Base-by-base conservation (phyloP, 441 rosid genomes). In the Melastoma candidum region DNA sequence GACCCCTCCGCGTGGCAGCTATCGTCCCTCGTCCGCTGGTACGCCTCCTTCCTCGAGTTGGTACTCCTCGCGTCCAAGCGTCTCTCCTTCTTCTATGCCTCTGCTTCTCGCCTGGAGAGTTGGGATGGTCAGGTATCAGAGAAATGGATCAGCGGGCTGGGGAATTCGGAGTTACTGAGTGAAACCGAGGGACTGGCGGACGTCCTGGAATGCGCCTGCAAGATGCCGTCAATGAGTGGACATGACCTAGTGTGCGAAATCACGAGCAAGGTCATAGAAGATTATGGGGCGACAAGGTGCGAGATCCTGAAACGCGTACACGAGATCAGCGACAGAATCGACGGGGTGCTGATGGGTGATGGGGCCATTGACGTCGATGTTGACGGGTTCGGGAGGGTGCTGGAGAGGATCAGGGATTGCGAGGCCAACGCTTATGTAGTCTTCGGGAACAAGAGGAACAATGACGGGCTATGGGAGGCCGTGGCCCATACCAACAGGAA, bases 1-100 rank as follows among this genome's bases (percentile, higher is more conserved):
- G 81, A 78, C 27, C 36, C 11, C 26, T 72, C 75, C 32, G 27
- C 68, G 1, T 48, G 54, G 62, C 82, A 74, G n/a, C 26, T 77
- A 39, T 77, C 88, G 25, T 57, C 70, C 10, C 86, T 93, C 95
- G 75, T 78, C 49, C 74, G 81, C 53, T 89, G 97, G 95, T 80
- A 84, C 61, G 77, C 84, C 5, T 62, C 60, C 12, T 57, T 65
- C 14, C 24, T 84, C 62, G 85, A 84, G 69, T 63, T 54, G 11
- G 74, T 63, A 47, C 58, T 77, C 26, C 68, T 45, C 48, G 66
- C 75, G 49, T 66, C 80, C 11, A 70, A 72, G 55, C 51, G 69
- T 55, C 27, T 71, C 46, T 12, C 29, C 27, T 52, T 70, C 71
- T 56, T 26, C 67, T n/a, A 52, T 54, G 5, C 52, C 57, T 44